Evolutionary conservation across 208 protist species (phyloP).

Genomic region (Leishmania mexicana): DNA sequence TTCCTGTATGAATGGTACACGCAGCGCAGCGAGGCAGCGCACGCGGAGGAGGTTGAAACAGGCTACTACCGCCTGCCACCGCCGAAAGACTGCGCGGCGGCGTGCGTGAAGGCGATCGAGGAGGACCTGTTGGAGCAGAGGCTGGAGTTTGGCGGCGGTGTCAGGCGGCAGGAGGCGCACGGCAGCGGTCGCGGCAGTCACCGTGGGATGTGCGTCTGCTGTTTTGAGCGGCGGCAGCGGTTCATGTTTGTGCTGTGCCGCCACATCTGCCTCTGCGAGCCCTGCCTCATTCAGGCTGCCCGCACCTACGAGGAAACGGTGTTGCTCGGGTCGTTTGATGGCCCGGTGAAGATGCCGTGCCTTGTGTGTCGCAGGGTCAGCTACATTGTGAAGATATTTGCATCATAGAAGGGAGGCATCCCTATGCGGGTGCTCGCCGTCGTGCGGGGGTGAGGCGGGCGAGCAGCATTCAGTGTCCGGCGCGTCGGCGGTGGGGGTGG

Average conservation of each 20-base stretch:
- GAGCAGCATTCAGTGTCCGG: background rate
- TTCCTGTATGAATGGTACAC: background rate
- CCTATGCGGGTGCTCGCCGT: background rate
- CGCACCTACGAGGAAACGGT: constrained; percentile 3
- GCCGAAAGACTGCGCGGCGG: background rate
- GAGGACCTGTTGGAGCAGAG: background rate
- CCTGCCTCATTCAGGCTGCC: constrained; percentile 18
- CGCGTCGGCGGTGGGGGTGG: background rate
- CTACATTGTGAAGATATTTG: constrained; percentile 18
- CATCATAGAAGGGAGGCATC: constrained; percentile 8
- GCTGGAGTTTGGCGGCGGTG: background rate
- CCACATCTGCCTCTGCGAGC: constrained; percentile 36
- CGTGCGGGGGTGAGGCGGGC: background rate
- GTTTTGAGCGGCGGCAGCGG: constrained; percentile 3
- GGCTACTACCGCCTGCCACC: constrained; percentile 3
- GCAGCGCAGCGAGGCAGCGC: background rate
- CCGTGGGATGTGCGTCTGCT: constrained; percentile 18
- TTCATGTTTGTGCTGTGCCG: constrained; percentile 32
- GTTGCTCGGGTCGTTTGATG: background rate
- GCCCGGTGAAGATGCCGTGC: constrained; percentile 22
- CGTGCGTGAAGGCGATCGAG: background rate
- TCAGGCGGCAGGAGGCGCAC: background rate
- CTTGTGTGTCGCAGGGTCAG: constrained; percentile 26
- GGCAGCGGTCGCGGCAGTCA: background rate
- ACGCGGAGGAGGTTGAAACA: background rate